Conservation (phyloP, 257 asterid species). For the Solanum peruvianum region DNA sequence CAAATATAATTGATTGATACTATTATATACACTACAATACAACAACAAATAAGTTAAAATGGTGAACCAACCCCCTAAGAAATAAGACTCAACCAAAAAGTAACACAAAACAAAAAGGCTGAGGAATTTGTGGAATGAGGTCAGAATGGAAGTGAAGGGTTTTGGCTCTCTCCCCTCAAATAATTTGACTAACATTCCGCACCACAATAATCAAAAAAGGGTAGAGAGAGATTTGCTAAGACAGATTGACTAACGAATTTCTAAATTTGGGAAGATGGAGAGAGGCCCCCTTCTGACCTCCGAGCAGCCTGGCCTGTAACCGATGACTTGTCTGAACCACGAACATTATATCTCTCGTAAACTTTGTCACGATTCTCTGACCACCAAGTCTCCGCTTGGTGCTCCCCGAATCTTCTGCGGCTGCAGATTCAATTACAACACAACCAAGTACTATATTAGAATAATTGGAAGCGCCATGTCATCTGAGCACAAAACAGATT, state of each 20-base stretch:
- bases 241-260: neutral
- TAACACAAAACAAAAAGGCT: neutral
- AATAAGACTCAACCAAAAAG: neutral
- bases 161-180: neutral
- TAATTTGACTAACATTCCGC: neutral
- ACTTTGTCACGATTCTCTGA: constrained; percentile 94
- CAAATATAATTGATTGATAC: constrained; percentile 5
- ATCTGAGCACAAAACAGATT: neutral
- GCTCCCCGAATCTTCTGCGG: constrained; percentile 95
- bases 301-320: constrained; percentile 60
- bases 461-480: neutral
- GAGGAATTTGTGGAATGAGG: neutral
- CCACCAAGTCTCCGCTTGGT: constrained; percentile 99
- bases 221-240: neutral
- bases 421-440: constrained; percentile 20
- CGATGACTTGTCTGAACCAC: constrained; percentile 80
- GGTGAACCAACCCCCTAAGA: neutral
- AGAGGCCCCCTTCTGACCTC: constrained; percentile 61
- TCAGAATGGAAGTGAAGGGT: neutral
- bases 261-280: constrained; percentile 73
- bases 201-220: neutral
- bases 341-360: constrained; percentile 70
- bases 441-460: neutral
- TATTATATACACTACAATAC: constrained; percentile 16
- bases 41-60: neutral